phyloP scores from a whole-genome alignment of 164 flowering plant species.

The Malania oleifera region DNA sequence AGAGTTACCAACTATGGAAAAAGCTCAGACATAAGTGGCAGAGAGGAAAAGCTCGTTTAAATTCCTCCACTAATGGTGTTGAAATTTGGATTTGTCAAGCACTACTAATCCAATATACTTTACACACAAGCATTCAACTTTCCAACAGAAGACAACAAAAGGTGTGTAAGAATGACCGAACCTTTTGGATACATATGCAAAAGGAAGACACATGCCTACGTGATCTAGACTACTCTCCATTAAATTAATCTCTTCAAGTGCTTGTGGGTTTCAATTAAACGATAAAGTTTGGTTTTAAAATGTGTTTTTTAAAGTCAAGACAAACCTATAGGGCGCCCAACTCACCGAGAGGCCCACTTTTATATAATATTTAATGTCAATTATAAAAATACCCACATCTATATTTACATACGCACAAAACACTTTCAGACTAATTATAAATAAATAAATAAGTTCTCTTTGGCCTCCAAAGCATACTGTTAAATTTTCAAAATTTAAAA shows the following conservation, averaged over 20 bases:
- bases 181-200: slow-evolving; percentile 24
- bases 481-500: too few relatives aligned
- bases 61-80: slow-evolving; percentile 23
- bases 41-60: slow-evolving; percentile 23
- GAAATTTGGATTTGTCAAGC: slow-evolving; percentile 15
- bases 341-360: slow-evolving; percentile 15
- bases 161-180: slow-evolving; percentile 20
- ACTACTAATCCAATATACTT: slow-evolving; percentile 28
- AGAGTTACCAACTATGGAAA: slow-evolving; percentile 35
- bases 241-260: slow-evolving; percentile 12
- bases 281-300: slow-evolving; percentile 23
- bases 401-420: too few relatives aligned
- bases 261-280: slow-evolving; percentile 16
- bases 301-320: slow-evolving; percentile 33
- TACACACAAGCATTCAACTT: slow-evolving; percentile 46
- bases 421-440: too few relatives aligned
- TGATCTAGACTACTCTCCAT: slow-evolving; percentile 14
- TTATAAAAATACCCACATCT: background rate
- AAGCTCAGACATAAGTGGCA: slow-evolving; percentile 19
- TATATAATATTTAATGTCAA: too few relatives aligned
- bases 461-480: too few relatives aligned
- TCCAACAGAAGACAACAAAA: slow-evolving; percentile 13
- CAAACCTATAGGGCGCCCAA: slow-evolving; percentile 16
- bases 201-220: slow-evolving; percentile 24
- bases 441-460: too few relatives aligned